phyloP scores from a whole-genome alignment of 441 rosid species.

The Sinapis alba region DNA sequence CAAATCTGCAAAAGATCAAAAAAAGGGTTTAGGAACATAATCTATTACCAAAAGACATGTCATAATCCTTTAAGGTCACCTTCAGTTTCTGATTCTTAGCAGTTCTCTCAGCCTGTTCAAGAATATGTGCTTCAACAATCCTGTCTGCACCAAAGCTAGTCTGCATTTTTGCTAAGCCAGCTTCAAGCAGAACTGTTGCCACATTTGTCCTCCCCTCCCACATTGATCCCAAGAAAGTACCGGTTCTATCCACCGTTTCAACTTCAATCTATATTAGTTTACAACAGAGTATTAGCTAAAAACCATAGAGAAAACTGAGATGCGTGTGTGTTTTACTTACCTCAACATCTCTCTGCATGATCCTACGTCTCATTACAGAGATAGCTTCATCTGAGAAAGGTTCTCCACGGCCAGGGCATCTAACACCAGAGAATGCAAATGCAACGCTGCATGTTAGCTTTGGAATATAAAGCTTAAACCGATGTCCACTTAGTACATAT shows the following conservation, averaged over 20 bases:
- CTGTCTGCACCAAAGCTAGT: constrained; percentile 76
- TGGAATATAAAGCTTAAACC: constrained; percentile 81
- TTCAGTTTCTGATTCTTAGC: constrained; percentile 83
- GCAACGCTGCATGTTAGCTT: constrained; percentile 91
- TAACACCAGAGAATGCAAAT: constrained; percentile 87
- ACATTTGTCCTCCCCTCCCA: constrained; percentile 81
- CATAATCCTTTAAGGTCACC: constrained; percentile 43
- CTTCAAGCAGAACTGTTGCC: constrained; percentile 77
- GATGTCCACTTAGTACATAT: constrained; percentile 94
- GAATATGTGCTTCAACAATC: constrained; percentile 75
- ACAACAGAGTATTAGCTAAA: not conserved
- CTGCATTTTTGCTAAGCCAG: constrained; percentile 88
- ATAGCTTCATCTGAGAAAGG: constrained; percentile 88
- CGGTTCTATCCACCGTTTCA: constrained; percentile 90
- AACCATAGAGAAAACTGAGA: constrained; percentile 19
- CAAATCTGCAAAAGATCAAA: constrained; percentile 56
- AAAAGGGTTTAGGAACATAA: not conserved
- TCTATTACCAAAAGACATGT: not conserved
- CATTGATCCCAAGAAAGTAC: constrained; percentile 86
- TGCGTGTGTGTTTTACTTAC: constrained; percentile 53
- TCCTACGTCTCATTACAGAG: constrained; percentile 80
- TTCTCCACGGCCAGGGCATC: constrained; percentile 91
- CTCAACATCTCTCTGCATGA: constrained; percentile 96
- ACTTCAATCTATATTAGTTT: constrained; percentile 63
- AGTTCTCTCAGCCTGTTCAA: constrained; percentile 79